Evolutionary conservation across 2,329 filamentous ascomycete species (phyloP).

Genomic region (Penicillium decumbens): DNA sequence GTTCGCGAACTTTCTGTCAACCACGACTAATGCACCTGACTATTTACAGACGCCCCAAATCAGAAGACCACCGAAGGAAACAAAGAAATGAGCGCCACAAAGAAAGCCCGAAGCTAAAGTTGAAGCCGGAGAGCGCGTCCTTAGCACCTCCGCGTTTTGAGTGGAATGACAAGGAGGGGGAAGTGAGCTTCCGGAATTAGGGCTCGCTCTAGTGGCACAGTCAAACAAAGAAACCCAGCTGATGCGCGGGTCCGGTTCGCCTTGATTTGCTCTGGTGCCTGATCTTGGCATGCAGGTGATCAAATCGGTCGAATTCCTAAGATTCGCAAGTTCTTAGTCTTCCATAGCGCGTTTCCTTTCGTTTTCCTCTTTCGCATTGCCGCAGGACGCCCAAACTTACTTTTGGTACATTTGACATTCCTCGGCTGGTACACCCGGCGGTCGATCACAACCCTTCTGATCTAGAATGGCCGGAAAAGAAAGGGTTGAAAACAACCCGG

Average conservation of each 20-base stretch:
- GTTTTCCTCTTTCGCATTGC: not conserved
- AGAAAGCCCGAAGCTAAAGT: not conserved
- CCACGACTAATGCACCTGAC: not conserved
- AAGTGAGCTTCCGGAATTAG: not conserved
- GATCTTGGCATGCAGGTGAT: not conserved
- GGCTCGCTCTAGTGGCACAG: not conserved
- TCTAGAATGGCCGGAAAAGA: too few species aligned
- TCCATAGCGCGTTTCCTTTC: too few species aligned
- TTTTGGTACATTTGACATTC: conserved; percentile 2
- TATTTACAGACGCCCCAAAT: not conserved
- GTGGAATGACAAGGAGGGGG: not conserved
- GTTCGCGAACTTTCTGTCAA: not conserved
- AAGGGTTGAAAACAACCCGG: not conserved
- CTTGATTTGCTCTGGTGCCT: not conserved
- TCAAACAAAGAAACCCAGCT: not conserved
- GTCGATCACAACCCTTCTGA: conserved; percentile 8
- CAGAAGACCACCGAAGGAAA: not conserved
- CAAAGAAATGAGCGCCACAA: not conserved
- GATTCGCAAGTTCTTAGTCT: not conserved
- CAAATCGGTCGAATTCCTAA: not conserved
- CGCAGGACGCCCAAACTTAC: not conserved
- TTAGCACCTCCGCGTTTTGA: not conserved
- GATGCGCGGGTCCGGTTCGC: not conserved
- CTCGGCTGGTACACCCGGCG: not conserved
- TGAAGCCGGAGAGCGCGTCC: not conserved